Evolutionary conservation across 345 rosid species (phyloP).

Genomic region (Salix purpurea): DNA sequence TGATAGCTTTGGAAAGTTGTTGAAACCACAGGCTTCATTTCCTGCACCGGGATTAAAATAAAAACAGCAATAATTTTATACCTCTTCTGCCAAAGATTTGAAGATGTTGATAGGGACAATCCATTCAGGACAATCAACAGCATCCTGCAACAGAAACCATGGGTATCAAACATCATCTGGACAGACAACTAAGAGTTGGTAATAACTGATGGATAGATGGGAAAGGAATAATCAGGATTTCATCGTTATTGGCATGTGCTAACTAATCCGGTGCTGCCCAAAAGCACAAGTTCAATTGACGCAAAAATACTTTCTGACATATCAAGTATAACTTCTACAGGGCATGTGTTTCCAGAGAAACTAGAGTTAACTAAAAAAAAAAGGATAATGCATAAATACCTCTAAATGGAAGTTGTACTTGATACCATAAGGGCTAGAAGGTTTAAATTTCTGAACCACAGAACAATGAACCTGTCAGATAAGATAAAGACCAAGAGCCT

Average conservation of each 20-base stretch:
- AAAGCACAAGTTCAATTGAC: not conserved
- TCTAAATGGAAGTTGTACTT: slow-evolving; percentile 88
- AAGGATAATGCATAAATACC: slow-evolving; percentile 38
- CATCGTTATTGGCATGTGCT: not conserved
- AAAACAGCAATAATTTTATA: slow-evolving; percentile 13
- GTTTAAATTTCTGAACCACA: slow-evolving; percentile 65
- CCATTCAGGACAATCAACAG: slow-evolving; percentile 98
- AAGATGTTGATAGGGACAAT: slow-evolving; percentile 88
- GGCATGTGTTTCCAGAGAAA: too few species aligned
- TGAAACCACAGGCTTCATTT: not conserved
- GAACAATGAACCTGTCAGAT: slow-evolving; percentile 20
- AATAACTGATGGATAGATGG: not conserved
- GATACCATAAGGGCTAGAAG: slow-evolving; percentile 77
- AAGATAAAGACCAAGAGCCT: not conserved
- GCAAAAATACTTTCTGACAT: not conserved
- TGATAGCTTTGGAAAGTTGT: not conserved
- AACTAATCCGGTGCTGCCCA: not conserved
- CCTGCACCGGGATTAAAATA: not conserved
- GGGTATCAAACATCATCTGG: not conserved
- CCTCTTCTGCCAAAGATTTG: slow-evolving; percentile 94
- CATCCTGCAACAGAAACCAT: slow-evolving; percentile 58
- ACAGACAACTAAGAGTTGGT: not conserved
- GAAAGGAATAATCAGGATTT: not conserved
- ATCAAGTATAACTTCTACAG: not conserved
- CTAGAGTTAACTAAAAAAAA: not conserved